Evolutionary conservation across 768 basidiomycete species (phyloP).

Genomic region (Tricholoma bakamatsutake): DNA sequence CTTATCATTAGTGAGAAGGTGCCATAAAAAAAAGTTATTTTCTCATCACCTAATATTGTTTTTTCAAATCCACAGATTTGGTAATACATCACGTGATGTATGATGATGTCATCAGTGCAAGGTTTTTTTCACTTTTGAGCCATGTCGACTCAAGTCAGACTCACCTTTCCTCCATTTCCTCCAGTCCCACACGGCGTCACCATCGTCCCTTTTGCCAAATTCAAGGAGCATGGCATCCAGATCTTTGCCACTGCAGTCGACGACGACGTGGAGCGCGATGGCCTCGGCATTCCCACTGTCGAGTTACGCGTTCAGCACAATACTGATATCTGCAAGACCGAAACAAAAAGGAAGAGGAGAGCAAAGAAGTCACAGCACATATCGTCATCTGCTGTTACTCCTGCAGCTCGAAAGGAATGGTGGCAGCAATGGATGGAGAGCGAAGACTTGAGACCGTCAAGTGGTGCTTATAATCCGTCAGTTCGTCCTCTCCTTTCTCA

Average conservation of each 20-base stretch:
- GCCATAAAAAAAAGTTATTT: too few species aligned
- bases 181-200: slow-evolving; percentile 29
- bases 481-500: slow-evolving; percentile 17
- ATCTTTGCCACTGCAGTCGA: slow-evolving; percentile 33
- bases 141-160: too few species aligned
- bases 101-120: too few species aligned
- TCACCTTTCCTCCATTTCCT: slow-evolving; percentile 48
- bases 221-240: slow-evolving; percentile 34
- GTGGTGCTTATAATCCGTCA: slow-evolving; percentile 44
- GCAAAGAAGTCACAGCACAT: slow-evolving; percentile 22
- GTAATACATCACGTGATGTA: too few species aligned
- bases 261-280: slow-evolving; percentile 61
- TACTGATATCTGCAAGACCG: slow-evolving; percentile 52
- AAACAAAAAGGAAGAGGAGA: slow-evolving; percentile 47
- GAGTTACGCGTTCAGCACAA: slow-evolving; percentile 45
- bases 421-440: slow-evolving; percentile 68
- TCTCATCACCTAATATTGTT: too few species aligned
- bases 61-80: too few species aligned
- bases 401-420: slow-evolving; percentile 39
- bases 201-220: slow-evolving; percentile 39
- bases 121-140: too few species aligned
- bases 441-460: slow-evolving; percentile 40
- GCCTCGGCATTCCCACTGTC: slow-evolving; percentile 62
- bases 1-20: too few species aligned
- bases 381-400: neutral